Conservation (phyloP, 1,139 yeast species). For the Lodderomyces metapsilosis region DNA sequence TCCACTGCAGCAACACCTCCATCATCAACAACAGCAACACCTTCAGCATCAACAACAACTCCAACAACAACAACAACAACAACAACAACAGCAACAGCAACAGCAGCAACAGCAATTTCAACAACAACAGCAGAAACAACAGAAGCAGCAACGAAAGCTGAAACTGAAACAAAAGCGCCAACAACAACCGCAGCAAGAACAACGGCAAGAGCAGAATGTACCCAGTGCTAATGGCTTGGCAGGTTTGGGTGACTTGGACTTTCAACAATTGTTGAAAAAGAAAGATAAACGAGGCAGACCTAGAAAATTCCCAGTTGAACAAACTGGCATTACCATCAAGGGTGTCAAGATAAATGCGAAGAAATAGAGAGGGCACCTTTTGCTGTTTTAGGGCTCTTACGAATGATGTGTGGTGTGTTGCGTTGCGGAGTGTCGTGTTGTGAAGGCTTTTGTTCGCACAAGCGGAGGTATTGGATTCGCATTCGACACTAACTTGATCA, state of each 20-base stretch:
- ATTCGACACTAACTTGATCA: too few relatives aligned
- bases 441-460: too few relatives aligned
- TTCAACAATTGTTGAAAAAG: constrained; percentile 37
- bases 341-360: constrained; percentile 43
- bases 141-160: not conserved
- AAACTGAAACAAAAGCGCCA: not conserved
- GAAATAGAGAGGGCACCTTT: constrained; percentile 5
- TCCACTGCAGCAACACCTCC: not conserved
- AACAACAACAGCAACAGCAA: constrained; percentile 2
- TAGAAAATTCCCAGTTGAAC: constrained; percentile 49
- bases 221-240: constrained; percentile 23
- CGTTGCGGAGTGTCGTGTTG: too few relatives aligned
- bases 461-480: too few relatives aligned
- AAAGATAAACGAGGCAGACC: constrained; percentile 53
- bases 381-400: too few relatives aligned
- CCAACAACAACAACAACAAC: constrained; percentile 3
- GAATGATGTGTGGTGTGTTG: too few relatives aligned
- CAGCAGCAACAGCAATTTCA: constrained; percentile 1
- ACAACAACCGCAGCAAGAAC: constrained; percentile 2
- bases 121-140: not conserved
- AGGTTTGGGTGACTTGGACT: constrained; percentile 36
- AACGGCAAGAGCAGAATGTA: not conserved
- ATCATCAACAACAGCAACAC: not conserved
- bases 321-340: constrained; percentile 48
- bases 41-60: not conserved